Evolutionary conservation across 768 basidiomycete species (phyloP).

Genomic region (Hortiboletus flavorubellus): DNA sequence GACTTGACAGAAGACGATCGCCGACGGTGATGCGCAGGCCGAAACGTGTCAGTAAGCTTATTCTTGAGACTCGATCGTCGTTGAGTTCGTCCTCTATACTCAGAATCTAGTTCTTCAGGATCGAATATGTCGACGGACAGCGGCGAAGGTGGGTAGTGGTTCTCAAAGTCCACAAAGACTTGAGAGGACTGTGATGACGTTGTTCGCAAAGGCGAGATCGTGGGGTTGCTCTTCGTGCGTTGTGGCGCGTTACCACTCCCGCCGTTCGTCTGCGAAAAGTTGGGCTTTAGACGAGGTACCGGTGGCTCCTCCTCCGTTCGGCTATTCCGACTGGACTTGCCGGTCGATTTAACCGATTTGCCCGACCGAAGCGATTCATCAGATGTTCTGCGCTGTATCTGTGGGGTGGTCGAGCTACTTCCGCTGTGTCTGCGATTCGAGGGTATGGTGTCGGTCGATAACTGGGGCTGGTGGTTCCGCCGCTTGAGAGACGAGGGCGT

Average conservation of each 20-base stretch:
- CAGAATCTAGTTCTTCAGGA: conserved; percentile 23
- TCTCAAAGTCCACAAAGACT: conserved; percentile 25
- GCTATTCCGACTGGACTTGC: conserved; percentile 30
- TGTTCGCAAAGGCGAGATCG: conserved; percentile 24
- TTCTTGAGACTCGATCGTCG: conserved; percentile 33
- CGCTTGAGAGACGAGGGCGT: conserved; percentile 22
- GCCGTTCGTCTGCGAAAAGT: conserved; percentile 20
- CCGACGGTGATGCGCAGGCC: conserved; percentile 31
- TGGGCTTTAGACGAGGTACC: conserved; percentile 30
- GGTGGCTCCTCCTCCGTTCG: conserved; percentile 28
- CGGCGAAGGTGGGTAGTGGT: conserved; percentile 27
- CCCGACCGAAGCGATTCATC: conserved; percentile 41
- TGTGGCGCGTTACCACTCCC: conserved; percentile 18
- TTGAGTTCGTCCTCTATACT: conserved; percentile 25
- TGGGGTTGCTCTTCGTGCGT: conserved; percentile 53
- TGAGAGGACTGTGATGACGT: conserved; percentile 27
- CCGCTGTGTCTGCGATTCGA: conserved; percentile 27
- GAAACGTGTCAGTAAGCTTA: conserved; percentile 32
- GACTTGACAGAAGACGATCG: conserved; percentile 34
- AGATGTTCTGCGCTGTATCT: conserved; percentile 31
- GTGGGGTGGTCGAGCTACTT: conserved; percentile 20
- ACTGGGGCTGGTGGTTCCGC: conserved; percentile 28
- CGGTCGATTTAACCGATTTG: conserved; percentile 34
- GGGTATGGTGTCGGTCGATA: conserved; percentile 24
- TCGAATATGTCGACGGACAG: conserved; percentile 23